phyloP scores from a whole-genome alignment of 306 rosid species.

The Rubus idaeus region DNA sequence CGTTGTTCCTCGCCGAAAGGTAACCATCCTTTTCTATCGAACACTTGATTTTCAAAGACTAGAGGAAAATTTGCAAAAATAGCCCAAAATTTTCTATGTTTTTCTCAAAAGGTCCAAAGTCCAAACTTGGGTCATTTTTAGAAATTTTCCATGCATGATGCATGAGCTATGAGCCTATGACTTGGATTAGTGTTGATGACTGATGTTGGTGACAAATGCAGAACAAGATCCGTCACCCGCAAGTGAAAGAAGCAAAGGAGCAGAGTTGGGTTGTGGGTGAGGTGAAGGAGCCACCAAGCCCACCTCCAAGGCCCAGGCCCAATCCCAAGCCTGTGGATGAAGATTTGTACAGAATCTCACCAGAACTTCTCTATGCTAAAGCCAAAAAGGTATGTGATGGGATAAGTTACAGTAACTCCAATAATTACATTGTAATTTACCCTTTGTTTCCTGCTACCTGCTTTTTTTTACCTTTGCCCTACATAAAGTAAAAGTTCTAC shows the following conservation, averaged over 20 bases:
- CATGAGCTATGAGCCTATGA: not conserved
- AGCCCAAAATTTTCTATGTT: not conserved
- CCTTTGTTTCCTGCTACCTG: not conserved
- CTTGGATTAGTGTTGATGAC: not conserved
- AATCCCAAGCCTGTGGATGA: slow-evolving; percentile 75
- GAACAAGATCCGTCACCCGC: slow-evolving; percentile 46
- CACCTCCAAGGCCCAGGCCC: slow-evolving; percentile 33
- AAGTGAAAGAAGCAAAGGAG: slow-evolving; percentile 52
- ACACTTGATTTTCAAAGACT: not conserved
- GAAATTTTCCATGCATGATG: not conserved
- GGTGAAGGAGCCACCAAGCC: slow-evolving; percentile 36
- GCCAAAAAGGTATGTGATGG: slow-evolving; percentile 58
- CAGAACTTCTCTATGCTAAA: slow-evolving; percentile 54
- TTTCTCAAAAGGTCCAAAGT: not conserved
- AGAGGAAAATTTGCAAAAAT: not conserved
- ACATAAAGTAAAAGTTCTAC: not conserved
- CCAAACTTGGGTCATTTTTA: not conserved
- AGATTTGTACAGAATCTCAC: slow-evolving; percentile 81
- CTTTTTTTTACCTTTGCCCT: not conserved
- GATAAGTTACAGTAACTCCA: not conserved
- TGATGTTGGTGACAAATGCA: slow-evolving; percentile 35
- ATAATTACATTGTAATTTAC: not conserved
- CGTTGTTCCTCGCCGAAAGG: slow-evolving; percentile 81
- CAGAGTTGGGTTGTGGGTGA: slow-evolving; percentile 44
- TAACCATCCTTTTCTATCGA: slow-evolving; percentile 12